Conservation (phyloP, 2,329 filamentous ascomycete species). For the Colletotrichum orbiculare region DNA sequence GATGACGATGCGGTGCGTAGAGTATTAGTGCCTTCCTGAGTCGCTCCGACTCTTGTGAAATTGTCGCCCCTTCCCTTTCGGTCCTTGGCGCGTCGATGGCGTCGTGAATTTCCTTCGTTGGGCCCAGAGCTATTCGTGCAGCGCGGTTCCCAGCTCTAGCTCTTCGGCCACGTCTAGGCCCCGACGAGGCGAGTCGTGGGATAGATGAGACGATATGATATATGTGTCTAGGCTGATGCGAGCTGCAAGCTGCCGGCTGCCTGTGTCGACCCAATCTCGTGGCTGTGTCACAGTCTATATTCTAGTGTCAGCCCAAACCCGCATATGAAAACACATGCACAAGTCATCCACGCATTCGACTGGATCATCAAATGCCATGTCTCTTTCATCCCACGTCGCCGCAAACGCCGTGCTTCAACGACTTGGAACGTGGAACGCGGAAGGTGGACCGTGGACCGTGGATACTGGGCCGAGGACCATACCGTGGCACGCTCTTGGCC, state of each 20-base stretch:
- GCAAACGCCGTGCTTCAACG: neutral
- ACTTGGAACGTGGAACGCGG: conserved; percentile 17
- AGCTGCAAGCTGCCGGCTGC: conserved; percentile 2
- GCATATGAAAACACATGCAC: neutral
- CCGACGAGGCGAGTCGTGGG: too few relatives aligned
- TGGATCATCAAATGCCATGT: neutral
- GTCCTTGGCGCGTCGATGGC: conserved; percentile 18
- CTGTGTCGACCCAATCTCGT: neutral
- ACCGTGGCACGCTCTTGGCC: conserved; percentile 7
- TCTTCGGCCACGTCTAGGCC: too few relatives aligned
- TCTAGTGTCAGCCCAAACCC: conserved; percentile 18
- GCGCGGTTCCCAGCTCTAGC: too few relatives aligned
- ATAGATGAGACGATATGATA: neutral
- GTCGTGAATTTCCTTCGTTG: conserved; percentile 9
- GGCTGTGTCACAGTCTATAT: too few relatives aligned
- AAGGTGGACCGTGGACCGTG: neutral
- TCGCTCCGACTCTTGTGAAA: neutral
- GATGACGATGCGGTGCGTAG: too few relatives aligned
- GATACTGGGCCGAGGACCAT: neutral
- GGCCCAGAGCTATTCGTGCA: conserved; percentile 12
- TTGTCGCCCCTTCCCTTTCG: conserved; percentile 20
- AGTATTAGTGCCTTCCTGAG: neutral
- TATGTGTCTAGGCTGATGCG: neutral
- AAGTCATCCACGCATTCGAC: conserved; percentile 5
- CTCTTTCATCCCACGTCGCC: conserved; percentile 29